Evolutionary conservation across 306 rosid genomes (phyloP), one percentile per base, ranked within the genome.

Genomic region (Delonix regia): DNA sequence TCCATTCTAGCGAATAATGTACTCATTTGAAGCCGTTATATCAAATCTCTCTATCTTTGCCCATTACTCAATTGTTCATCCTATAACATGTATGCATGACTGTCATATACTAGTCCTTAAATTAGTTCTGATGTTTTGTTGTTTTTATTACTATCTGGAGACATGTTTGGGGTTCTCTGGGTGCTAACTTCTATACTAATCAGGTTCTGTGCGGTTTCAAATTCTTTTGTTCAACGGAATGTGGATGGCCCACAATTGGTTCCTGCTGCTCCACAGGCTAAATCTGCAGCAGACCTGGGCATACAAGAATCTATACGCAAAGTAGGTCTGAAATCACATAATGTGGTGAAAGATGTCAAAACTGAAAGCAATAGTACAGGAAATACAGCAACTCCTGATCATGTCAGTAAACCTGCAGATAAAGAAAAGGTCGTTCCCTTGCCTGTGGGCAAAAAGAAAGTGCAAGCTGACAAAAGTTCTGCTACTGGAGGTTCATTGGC

Each of bases 191-290:
- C 84, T 64, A 62, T 85, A 49, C 34, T 74, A 79, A 52, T 74
- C 87, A 96, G 99, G 87, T 96, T 96, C 84, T 87, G 96, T 85
- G 92, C 88, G 69, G 88, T 96, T 76, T 80, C 88, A 75, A 96
- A 88, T 83, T 77, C 96, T 81, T 88, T 81, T 73, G 95, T 96
- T 38, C 78, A 10, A 75, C 87, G 96, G 77, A 85, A 75, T 38
- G 81, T 82, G 72, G 96, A 90, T 22, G 85, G 85, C 70, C 1
- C 79, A 19, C 56, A 87, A n/a, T 72, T 57, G n/a, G 82, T 59
- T 77, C 53, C 74, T 82, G 82, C 85, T 56, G 72, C 84, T 72
- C 79, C 82, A 60, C 87, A 67, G 33, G 45, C 83, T 74, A 90
- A 85, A 75, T 56, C 87, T 73, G 65, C 53, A 24, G 84, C 68